Evolutionary conservation across 192 early-diverging fungal genomes (phyloP), one percentile per base, ranked within the genome.

Genomic region (Linderina pennispora): DNA sequence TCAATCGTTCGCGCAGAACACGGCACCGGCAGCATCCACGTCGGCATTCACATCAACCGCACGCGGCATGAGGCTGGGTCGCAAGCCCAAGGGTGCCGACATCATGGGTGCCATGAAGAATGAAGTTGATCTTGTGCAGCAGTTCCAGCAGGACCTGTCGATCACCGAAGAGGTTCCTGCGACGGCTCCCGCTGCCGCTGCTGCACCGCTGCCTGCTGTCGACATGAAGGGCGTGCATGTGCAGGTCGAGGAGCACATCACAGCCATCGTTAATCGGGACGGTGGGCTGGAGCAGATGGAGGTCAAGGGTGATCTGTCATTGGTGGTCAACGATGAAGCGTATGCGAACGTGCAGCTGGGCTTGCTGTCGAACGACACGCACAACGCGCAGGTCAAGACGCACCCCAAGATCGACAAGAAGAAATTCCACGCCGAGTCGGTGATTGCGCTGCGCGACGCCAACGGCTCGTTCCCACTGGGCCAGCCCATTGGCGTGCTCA

Each of bases 331-430:
- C 14, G 88, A 94, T 45, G 68, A 86, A 21, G 47, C 56, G 22
- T 68, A 61, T 28, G 67, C 79, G 26, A 77, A 71, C 34, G 64
- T 96, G 13, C 82, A 80, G 28, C 58, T 97, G 9, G 48, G 66
- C 2, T 54, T 98, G 11, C 41, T 55, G 11, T 74, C 77, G 36
- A 57, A 68, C 21, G 82, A 79, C 35, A 81, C 85, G 37, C 53
- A 72, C 25, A 72, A 59, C 53, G 76, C 91, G 32, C 92, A 96
- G 49, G 87, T 95, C 58, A 91, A 96, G 86, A 99, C 96, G 9
- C 96, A 99, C 58, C 96, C 96, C 16, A 90, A 99, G 54, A 87
- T 99, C 9, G 94, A 99, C 77, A 99, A 95, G 66, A 76, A 66
- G 21, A 66, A 85, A 19, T 99, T 89, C 75, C 78, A 79, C 23